Evolutionary conservation across 1,284 basidiomycete genomes (phyloP), one percentile per base, ranked within the genome.

Genomic region (Waitea zeae): DNA sequence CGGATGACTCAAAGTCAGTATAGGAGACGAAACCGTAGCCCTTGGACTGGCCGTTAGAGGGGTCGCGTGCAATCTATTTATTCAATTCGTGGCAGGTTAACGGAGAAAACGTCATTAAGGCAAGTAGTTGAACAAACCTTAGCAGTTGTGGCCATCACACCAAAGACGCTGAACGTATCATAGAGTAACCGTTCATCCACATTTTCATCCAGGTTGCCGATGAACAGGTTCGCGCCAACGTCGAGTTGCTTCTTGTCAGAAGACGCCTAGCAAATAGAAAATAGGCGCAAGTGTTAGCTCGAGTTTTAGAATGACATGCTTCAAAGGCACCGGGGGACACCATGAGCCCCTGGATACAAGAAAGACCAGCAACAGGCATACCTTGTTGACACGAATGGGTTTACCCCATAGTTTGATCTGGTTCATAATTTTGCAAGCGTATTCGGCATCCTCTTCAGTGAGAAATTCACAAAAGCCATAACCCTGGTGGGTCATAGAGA

Each of bases 351-450:
- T n/a, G 24, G 30, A n/a, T 20, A 17, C 6, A 22, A 5, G 17
- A 26, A 15, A 15, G 12, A 26, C 19, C 29, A 5, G 30, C 22
- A 15, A 12, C 12, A n/a, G n/a, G 57, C 74, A 51, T 43, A 84
- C 87, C 77, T 95, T 96, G 68, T 96, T 96, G 45, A 98, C 92
- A 44, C 93, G 70, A 41, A 98, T 95, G 20, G 93, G 93, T 52
- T 97, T 97, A 29, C 95, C 93, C 69, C 86, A 98, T 34, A 98
- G 61, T 59, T 98, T 98, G 54, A 98, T 96, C 62, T 97, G 93
- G 56, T 98, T 97, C 90, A 98, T 93, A 49, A 97, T 96, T 64
- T 95, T 95, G 67, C 89, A 95, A 41, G 90, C 93, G 54, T 98
- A 98, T 59, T 98, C 92, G 45, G 93, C 90, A 59, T 97, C 95